Conservation (phyloP, 352 stramenopile genomes). For the Pythium biforme region DNA sequence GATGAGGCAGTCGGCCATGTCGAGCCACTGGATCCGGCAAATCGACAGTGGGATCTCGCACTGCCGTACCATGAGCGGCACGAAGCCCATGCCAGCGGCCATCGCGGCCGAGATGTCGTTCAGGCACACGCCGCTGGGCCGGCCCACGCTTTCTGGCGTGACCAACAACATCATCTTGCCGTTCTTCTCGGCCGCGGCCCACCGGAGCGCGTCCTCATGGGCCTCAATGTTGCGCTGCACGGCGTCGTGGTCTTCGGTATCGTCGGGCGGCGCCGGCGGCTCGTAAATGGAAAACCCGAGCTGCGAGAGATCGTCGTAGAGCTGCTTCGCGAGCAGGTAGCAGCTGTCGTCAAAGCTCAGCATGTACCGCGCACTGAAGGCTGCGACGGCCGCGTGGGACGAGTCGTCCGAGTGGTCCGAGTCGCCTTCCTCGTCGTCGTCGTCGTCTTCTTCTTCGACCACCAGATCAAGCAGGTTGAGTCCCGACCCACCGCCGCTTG, state of each 20-base stretch:
- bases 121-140: constrained; percentile 58
- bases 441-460: constrained; percentile 14
- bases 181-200: constrained; percentile 53
- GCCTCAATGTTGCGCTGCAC: constrained; percentile 11
- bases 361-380: constrained; percentile 41
- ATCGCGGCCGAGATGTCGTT: constrained; percentile 79
- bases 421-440: neutral
- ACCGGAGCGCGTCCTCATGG: constrained; percentile 58
- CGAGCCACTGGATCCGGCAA: constrained; percentile 80
- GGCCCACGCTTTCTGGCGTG: constrained; percentile 67
- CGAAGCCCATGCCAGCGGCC: constrained; percentile 61
- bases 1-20: constrained; percentile 66
- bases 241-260: constrained; percentile 3
- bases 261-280: constrained; percentile 18
- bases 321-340: constrained; percentile 44
- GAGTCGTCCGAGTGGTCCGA: constrained; percentile 14
- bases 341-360: constrained; percentile 73
- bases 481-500: neutral
- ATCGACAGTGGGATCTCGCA: constrained; percentile 81
- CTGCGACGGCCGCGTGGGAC: constrained; percentile 4
- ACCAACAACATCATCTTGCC: constrained; percentile 71
- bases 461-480: constrained; percentile 17
- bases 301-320: constrained; percentile 51
- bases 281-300: constrained; percentile 47
- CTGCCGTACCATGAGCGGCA: constrained; percentile 66